Evolutionary conservation across 1,139 yeast species (phyloP), one percentile per base, ranked within the genome.

Genomic region (Kluyveromyces sp.): DNA sequence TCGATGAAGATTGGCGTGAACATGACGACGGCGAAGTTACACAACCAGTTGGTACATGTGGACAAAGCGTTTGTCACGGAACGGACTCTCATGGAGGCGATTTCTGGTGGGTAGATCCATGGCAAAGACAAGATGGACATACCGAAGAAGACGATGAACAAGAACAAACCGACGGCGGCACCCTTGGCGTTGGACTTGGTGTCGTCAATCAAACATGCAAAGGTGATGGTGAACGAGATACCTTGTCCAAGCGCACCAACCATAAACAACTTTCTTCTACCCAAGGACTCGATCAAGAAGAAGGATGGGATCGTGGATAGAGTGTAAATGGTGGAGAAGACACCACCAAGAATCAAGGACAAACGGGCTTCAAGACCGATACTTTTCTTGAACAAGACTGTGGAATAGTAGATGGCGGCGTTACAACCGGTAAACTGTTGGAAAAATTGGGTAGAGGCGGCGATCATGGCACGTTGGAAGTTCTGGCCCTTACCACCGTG

Each of bases 361-460:
- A 78, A 64, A 59, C 78, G 71, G 64, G 77, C 73, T 41, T 67
- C 71, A 56, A 71, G 65, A 52, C 72, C 72, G 61, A 75, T 73
- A 43, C 81, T 74, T 42, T 74, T 68, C 62, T 79, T 75, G 58
- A 79, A 79, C 57, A 81, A 70, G 43, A 79, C 80, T 32, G 86
- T 78, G 21, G 84, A 77, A 58, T 80, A 80, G 66, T 80, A 81
- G 58, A 79, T 80, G 50, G 82, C 81, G 53, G 84, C 83, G 58
- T 81, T 81, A 70, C 83, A 78, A 58, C 86, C 81, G 42, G 79
- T 75, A 57, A 76, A 72, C 60, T 77, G 81, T 45, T 63, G 64
- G 52, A 58, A 78, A 56, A 78, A 72, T 60, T 78, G 79, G 37
- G 85, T 72, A 4, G 86, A 79, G 7, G 86, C 70, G 58, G 90